Evolutionary conservation across 1,139 yeast genomes (phyloP).

Genomic region (Suhomyces taliae): DNA sequence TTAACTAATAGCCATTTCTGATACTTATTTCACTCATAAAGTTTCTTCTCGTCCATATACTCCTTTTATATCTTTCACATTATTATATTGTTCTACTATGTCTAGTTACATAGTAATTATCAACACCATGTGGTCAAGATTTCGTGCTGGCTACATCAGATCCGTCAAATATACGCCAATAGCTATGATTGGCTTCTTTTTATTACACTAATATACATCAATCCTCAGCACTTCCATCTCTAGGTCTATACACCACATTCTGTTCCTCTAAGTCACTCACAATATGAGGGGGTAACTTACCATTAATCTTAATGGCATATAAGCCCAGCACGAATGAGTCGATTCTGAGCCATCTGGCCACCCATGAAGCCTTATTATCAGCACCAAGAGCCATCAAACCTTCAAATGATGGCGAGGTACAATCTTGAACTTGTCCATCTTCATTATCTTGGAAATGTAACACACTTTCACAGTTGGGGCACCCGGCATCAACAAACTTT

Average conservation of each 20-base stretch:
- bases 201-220: conserved; percentile 21
- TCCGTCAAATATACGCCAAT: not conserved
- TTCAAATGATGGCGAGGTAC: conserved; percentile 96
- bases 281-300: conserved; percentile 86
- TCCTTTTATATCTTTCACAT: too few relatives aligned
- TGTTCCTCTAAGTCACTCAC: conserved; percentile 69
- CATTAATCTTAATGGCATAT: conserved; percentile 91
- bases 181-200: not conserved
- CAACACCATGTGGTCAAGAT: too few relatives aligned
- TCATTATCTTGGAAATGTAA: conserved; percentile 78
- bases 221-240: conserved; percentile 94
- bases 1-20: too few relatives aligned
- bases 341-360: conserved; percentile 92
- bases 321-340: conserved; percentile 88
- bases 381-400: conserved; percentile 92
- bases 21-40: too few relatives aligned
- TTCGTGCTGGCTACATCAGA: not conserved
- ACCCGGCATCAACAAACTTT: conserved; percentile 77
- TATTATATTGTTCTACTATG: too few relatives aligned
- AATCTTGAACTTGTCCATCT: conserved; percentile 80
- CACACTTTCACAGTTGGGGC: conserved; percentile 97
- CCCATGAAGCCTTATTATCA: conserved; percentile 85
- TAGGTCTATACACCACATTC: conserved; percentile 83
- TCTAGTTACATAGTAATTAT: too few relatives aligned
- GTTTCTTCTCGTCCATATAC: too few relatives aligned